Evolutionary conservation across 345 rosid genomes (phyloP).

Genomic region (Linum tenue): DNA sequence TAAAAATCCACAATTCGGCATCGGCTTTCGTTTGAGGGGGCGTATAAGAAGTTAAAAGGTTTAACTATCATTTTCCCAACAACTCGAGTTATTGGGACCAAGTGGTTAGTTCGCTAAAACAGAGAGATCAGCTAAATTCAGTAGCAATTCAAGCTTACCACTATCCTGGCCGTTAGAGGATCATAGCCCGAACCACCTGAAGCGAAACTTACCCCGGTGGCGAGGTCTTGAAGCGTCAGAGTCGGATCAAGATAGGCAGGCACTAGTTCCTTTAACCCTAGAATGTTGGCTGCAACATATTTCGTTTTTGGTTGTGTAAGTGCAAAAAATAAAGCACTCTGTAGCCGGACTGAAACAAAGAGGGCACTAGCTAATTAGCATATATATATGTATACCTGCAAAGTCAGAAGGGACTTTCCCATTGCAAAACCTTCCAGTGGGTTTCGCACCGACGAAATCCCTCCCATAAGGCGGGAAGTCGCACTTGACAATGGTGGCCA

Average conservation of each 20-base stretch:
- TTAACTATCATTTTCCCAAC: too few species aligned
- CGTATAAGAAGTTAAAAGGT: too few species aligned
- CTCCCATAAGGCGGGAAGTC: constrained; percentile 55
- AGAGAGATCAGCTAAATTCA: background rate
- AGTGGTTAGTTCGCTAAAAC: too few species aligned
- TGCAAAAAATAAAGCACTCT: background rate
- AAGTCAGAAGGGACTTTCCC: constrained; percentile 38
- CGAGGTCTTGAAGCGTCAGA: constrained; percentile 26
- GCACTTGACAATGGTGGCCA: constrained; percentile 21
- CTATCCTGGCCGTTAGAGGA: constrained; percentile 24
- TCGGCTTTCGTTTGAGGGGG: too few species aligned
- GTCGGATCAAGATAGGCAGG: constrained; percentile 40
- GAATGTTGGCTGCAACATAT: constrained; percentile 22
- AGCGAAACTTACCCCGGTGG: constrained; percentile 43
- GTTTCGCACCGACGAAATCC: constrained; percentile 32
- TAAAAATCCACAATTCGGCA: too few species aligned
- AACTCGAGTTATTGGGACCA: too few species aligned
- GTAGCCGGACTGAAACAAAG: background rate
- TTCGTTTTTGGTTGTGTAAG: too few species aligned
- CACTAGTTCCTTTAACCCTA: constrained; percentile 27
- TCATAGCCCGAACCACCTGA: constrained; percentile 39
- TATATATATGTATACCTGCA: constrained; percentile 16
- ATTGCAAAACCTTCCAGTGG: constrained; percentile 48
- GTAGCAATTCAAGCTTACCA: constrained; percentile 10
- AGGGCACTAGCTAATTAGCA: too few species aligned